Percentiles rank a stretch among this genome's conserved stretches.
Conservation (phyloP, 306 rosid species). For the Fagus sylvatica region DNA sequence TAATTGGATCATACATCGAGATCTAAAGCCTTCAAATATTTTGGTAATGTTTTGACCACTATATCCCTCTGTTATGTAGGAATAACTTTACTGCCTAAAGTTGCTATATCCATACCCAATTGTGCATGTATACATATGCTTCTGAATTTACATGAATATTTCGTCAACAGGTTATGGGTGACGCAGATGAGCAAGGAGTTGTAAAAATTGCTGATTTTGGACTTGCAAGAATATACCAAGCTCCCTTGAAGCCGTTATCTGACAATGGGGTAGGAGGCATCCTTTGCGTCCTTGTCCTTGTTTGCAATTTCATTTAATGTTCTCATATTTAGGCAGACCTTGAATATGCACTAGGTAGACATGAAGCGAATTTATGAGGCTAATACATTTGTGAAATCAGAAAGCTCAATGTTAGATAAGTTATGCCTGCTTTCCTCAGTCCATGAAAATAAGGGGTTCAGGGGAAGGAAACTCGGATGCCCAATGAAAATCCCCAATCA, state of each 20-base stretch:
- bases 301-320: slow-evolving; percentile 11
- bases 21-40: slow-evolving; percentile 94
- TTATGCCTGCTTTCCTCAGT: not conserved
- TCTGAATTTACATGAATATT: slow-evolving; percentile 17
- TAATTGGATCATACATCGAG: slow-evolving; percentile 96
- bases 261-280: slow-evolving; percentile 74
- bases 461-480: not conserved
- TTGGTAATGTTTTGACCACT: slow-evolving; percentile 53
- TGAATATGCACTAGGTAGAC: not conserved
- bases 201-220: slow-evolving; percentile 98
- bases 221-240: slow-evolving; percentile 96
- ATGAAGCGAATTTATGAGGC: slow-evolving; percentile 1
- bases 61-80: not conserved
- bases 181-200: slow-evolving; percentile 86
- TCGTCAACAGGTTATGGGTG: slow-evolving; percentile 84
- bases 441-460: not conserved
- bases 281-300: slow-evolving; percentile 16
- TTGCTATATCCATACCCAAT: no score
- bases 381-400: not conserved
- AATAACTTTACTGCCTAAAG: no score
- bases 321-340: not conserved
- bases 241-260: slow-evolving; percentile 76
- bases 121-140: not conserved
- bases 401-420: not conserved
- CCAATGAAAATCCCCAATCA: no score